A percentile compares a stretch with the other conserved stretches of the same genome.
These are phyloP conservation scores for Carex pumila DNA, from an alignment of 176 grass and related monocot species.

Conservation along the genomic window DNA sequence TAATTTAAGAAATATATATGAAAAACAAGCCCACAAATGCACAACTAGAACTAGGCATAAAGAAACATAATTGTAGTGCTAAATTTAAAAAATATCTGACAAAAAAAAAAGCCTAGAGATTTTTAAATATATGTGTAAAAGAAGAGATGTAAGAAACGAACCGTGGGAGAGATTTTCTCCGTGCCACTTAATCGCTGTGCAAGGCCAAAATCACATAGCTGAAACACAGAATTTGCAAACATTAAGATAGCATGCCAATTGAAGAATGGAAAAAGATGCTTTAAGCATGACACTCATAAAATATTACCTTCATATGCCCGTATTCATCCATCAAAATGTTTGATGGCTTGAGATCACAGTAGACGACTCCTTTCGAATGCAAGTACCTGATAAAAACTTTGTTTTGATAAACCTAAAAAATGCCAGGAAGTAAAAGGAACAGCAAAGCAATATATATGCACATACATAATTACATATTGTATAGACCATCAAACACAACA, in stretches of 20 bases:
- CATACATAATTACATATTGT: background rate
- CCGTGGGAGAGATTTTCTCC: conserved; percentile 50
- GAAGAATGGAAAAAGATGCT: background rate
- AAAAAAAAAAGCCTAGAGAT: background rate
- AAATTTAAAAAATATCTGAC: conserved; percentile 13
- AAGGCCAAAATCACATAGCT: conserved; percentile 98
- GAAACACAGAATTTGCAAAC: conserved; percentile 12
- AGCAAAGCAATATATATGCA: conserved; percentile 21
- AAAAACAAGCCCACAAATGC: background rate
- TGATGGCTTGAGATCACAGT: conserved; percentile 97
- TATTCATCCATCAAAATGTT: conserved; percentile 94
- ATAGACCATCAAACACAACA: background rate
- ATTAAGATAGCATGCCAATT: conserved; percentile 14
- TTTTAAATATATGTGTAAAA: conserved; percentile 8
- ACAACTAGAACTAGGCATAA: background rate
- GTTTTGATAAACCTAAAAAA: conserved; percentile 9
- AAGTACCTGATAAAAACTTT: conserved; percentile 62
- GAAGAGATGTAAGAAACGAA: conserved; percentile 29
- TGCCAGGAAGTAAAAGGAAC: conserved; percentile 4
- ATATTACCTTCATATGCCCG: conserved; percentile 87
- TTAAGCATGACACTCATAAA: background rate
- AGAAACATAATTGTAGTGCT: background rate
- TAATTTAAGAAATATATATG: background rate
- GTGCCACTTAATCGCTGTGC: conserved; percentile 81
- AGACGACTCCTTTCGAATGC: conserved; percentile 96